These are phyloP conservation scores for Mortierella sp. DNA, from an alignment of 371 early-diverging fungal genomes.

Conservation along the genomic window DNA sequence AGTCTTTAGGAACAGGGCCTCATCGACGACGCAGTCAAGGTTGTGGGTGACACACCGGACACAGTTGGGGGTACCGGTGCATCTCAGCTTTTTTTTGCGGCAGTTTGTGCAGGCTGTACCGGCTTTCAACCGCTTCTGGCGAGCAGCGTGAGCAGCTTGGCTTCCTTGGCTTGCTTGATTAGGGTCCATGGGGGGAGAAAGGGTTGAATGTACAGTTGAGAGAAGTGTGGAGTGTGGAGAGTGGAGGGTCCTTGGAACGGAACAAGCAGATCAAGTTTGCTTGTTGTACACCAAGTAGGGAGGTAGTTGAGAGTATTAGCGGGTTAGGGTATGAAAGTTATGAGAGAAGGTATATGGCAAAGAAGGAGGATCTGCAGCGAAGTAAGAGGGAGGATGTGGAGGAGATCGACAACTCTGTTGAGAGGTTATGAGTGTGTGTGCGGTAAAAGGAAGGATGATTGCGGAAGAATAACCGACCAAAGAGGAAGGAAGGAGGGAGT, in stretches of 20 bases:
- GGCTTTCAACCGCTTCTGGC: slow-evolving; percentile 42
- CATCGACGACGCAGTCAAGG: slow-evolving; percentile 37
- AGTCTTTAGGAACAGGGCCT: slow-evolving; percentile 35
- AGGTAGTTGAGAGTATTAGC: background rate
- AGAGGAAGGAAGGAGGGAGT: background rate
- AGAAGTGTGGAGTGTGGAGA: background rate
- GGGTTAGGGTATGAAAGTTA: background rate
- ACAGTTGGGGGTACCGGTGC: slow-evolving; percentile 37
- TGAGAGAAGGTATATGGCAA: background rate
- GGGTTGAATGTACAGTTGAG: background rate
- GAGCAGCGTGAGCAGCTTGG: background rate
- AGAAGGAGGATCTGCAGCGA: background rate
- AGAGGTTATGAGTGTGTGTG: background rate
- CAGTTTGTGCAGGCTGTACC: slow-evolving; percentile 47
- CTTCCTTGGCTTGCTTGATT: background rate
- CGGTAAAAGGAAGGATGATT: background rate
- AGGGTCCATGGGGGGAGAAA: background rate
- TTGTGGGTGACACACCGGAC: slow-evolving; percentile 31
- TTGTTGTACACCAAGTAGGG: background rate
- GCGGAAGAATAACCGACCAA: slow-evolving; percentile 7
- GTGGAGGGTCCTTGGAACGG: background rate
- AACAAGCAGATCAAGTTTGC: background rate
- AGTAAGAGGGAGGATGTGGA: background rate
- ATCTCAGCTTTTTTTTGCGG: slow-evolving; percentile 36
- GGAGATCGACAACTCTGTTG: background rate